Conservation (phyloP, 352 stramenopile species). For the Peronospora belbahrii region DNA sequence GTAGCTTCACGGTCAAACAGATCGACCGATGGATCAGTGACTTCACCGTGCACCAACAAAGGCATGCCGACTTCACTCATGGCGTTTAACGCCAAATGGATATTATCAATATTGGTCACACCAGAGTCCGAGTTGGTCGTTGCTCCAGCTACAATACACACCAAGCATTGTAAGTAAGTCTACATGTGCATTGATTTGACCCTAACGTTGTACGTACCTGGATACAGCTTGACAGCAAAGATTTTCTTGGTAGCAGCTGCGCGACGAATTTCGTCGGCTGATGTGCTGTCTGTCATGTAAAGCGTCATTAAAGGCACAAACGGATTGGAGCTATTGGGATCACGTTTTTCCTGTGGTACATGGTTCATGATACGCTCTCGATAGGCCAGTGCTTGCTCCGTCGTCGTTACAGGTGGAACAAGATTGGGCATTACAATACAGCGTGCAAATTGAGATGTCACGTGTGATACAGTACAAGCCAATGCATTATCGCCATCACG, state of each 20-base stretch:
- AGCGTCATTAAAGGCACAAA: constrained; percentile 96
- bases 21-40: constrained; percentile 91
- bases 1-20: constrained; percentile 96
- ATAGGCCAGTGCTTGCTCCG: constrained; percentile 92
- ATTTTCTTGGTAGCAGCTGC: constrained; percentile 87
- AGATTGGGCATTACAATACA: constrained; percentile 99
- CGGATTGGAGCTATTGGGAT: constrained; percentile 8
- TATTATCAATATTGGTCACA: constrained; percentile 94
- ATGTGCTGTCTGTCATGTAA: constrained; percentile 98
- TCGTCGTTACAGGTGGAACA: constrained; percentile 94
- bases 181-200: neutral
- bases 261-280: constrained; percentile 91
- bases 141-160: constrained; percentile 77
- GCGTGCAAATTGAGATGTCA: constrained; percentile 75
- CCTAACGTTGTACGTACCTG: constrained; percentile 37
- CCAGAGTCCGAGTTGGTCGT: constrained; percentile 98
- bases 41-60: constrained; percentile 95
- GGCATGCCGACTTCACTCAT: constrained; percentile 87
- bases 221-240: constrained; percentile 97
- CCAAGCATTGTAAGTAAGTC: constrained; percentile 1
- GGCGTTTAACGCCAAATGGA: constrained; percentile 78
- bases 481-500: constrained; percentile 86
- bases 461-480: constrained; percentile 71
- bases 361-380: constrained; percentile 89
- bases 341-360: constrained; percentile 51